Percentiles rank a stretch among this genome's conserved stretches.
Conservation (phyloP, 2,329 filamentous ascomycete species). For the Colletotrichum shisoi region DNA sequence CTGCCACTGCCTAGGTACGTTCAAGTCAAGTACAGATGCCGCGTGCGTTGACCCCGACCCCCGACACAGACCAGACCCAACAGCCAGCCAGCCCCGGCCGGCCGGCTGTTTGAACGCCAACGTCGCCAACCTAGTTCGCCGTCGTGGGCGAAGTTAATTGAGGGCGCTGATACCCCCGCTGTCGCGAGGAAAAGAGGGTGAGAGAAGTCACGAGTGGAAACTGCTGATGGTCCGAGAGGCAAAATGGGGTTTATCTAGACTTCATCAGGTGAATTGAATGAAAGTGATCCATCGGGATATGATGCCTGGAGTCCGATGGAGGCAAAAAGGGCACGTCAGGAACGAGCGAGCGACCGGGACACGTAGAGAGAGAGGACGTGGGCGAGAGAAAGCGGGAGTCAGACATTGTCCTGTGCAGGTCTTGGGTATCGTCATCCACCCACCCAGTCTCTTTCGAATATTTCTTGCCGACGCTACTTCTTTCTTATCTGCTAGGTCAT, state of each 20-base stretch:
- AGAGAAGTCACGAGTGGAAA: not conserved
- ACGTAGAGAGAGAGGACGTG: constrained; percentile 17
- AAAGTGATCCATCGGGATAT: constrained; percentile 31
- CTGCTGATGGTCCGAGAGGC: not conserved
- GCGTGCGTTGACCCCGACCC: constrained; percentile 10
- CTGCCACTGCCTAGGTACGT: constrained; percentile 1
- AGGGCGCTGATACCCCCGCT: constrained; percentile 10
- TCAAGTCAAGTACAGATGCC: constrained; percentile 4
- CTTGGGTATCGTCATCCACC: constrained; percentile 20
- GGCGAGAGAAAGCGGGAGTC: constrained; percentile 5
- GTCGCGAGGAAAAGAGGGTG: not conserved
- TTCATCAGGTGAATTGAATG: constrained; percentile 2
- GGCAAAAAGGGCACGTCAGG: constrained; percentile 24
- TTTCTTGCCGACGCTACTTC: constrained; percentile 11
- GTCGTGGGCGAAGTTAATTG: constrained; percentile 28
- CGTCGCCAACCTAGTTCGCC: constrained; percentile 28
- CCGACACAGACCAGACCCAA: constrained; percentile 13
- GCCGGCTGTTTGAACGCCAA: constrained; percentile 36
- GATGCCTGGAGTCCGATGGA: constrained; percentile 31
- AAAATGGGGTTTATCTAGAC: constrained; percentile 4
- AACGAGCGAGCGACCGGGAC: constrained; percentile 20
- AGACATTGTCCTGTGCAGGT: constrained; percentile 24
- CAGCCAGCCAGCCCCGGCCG: constrained; percentile 34
- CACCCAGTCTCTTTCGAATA: constrained; percentile 12
- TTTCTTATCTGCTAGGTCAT: not conserved